Conservation (phyloP, 2,329 filamentous ascomycete genomes). For the Mycocentrospora acerina region DNA sequence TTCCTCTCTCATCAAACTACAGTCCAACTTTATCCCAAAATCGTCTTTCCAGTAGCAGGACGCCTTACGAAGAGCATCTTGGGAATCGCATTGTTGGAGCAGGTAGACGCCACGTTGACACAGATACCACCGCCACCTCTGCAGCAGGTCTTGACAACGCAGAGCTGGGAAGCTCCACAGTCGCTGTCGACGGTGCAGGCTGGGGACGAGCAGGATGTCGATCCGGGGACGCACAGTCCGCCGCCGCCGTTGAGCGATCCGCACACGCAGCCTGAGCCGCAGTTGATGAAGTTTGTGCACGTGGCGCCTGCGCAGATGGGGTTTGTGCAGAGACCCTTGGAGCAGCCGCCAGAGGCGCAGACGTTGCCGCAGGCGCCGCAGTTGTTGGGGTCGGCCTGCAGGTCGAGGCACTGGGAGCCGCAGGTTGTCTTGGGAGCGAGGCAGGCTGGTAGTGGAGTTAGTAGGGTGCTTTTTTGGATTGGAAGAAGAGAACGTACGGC, state of each 20-base stretch:
- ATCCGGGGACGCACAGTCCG: neutral
- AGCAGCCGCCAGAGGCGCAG: constrained; percentile 1
- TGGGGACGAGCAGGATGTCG: neutral
- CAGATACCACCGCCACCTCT: constrained; percentile 1
- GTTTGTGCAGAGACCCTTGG: neutral
- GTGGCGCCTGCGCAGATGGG: neutral
- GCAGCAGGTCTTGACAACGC: constrained; percentile 7
- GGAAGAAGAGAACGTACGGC: constrained; percentile 7
- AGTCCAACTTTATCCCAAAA: neutral
- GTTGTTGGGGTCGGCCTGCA: constrained; percentile 8
- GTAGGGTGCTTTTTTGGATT: no score
- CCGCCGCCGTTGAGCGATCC: neutral
- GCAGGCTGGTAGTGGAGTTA: no score
- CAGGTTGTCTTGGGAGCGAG: no score
- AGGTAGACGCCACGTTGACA: neutral
- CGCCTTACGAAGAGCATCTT: neutral
- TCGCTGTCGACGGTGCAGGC: neutral
- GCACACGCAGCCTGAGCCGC: constrained; percentile 4
- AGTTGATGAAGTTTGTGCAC: neutral
- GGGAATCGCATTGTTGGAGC: neutral
- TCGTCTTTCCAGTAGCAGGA: neutral
- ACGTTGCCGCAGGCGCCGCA: constrained; percentile 11
- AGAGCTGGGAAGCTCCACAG: constrained; percentile 2
- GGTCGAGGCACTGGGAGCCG: constrained; percentile 4
- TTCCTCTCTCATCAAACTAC: no score